Evolutionary conservation across 441 rosid genomes (phyloP).

Genomic region (Eruca vesicaria): DNA sequence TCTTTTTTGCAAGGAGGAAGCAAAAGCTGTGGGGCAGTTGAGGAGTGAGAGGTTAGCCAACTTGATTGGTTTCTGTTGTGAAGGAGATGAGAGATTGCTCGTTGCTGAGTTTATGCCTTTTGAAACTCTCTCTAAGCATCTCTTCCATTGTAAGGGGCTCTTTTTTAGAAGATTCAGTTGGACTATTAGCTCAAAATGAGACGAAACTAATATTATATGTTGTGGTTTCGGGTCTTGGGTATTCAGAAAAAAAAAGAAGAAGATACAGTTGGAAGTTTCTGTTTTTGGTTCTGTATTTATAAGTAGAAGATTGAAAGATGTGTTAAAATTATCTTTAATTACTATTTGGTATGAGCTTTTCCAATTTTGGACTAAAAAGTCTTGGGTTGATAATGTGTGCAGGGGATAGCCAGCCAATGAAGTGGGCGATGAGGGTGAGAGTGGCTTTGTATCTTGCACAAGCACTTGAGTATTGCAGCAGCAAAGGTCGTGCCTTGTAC

Average conservation of each 20-base stretch:
- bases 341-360: too few relatives aligned
- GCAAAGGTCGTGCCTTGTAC: slow-evolving; percentile 87
- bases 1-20: slow-evolving; percentile 62
- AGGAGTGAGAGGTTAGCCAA: slow-evolving; percentile 78
- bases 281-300: neutral
- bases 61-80: slow-evolving; percentile 89
- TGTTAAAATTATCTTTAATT: neutral
- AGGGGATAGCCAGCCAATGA: slow-evolving; percentile 99
- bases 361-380: too few relatives aligned
- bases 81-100: slow-evolving; percentile 90
- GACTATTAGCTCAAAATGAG: too few relatives aligned
- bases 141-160: slow-evolving; percentile 72
- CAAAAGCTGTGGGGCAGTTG: slow-evolving; percentile 82
- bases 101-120: slow-evolving; percentile 96
- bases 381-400: neutral
- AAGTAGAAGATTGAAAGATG: neutral
- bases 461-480: slow-evolving; percentile 88
- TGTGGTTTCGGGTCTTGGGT: too few relatives aligned
- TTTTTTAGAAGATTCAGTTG: neutral
- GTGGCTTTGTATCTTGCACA: slow-evolving; percentile 92
- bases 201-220: too few relatives aligned
- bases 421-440: slow-evolving; percentile 95
- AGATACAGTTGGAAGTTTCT: too few relatives aligned
- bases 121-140: slow-evolving; percentile 93
- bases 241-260: too few relatives aligned